Base-by-base conservation (phyloP, 129 eudicot genomes). In the Pulicaria dysenterica region DNA sequence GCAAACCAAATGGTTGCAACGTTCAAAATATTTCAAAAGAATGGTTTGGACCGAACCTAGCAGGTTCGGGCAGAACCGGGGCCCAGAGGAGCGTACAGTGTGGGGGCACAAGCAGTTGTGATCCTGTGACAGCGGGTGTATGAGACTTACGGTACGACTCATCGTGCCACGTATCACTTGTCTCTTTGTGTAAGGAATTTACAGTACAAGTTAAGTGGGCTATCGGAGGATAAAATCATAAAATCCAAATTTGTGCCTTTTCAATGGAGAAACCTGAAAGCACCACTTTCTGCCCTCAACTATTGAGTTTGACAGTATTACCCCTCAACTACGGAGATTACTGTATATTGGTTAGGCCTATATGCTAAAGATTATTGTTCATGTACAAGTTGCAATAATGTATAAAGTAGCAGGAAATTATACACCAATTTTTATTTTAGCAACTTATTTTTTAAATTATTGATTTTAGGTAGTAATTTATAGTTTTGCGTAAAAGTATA, bases 1-100 rank as follows among this genome's bases (percentile, higher is more conserved):
- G 34, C 31, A 24, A 24, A 24, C 1, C 31, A 24, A 24, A 24
- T 24, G 31, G 31, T 24, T 1, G 1, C 72, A 80, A 82, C 87
- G 90, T 80, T 84, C 84, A 70, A 82, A 73, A 82, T 73, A 63
- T 78, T 86, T 82, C 80, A 66, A 88, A 82, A 69, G 34, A 2
- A 11, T 57, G 88, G 85, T 73, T 79, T 50, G 96, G 88, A 43
- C 86, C 86, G 70, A 80, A 80, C 64, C 78, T 72, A 62, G 4
- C 37, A 77, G 88, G 89, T 73, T 70, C 55, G 89, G 80, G 41
- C 13, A 44, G 34, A 7, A 13, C 5, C 36, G 15, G 74, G 88
- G 11, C 83, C 85, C 77, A 58, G 34, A 37, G 40, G 80, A 81
- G 79, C 82, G 80, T 72, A 11, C 54, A n/a, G 48, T 10, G 58